phyloP scores from a whole-genome alignment of 805 yeast species.

The Lachancea cidri region DNA sequence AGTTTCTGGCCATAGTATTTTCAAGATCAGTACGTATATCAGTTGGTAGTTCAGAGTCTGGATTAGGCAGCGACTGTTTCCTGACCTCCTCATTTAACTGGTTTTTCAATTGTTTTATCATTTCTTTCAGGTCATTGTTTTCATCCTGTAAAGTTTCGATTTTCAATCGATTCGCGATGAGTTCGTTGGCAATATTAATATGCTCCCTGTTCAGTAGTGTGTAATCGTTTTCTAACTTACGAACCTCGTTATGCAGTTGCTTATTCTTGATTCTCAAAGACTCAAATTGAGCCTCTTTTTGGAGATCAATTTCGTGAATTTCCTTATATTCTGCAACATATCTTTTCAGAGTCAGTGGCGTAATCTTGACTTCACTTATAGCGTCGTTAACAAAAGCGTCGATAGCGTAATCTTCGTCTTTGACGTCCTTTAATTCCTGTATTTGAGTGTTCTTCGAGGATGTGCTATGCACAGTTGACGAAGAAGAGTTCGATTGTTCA shows the following conservation, averaged over 20 bases:
- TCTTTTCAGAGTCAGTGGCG: conserved; percentile 66
- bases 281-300: conserved; percentile 56
- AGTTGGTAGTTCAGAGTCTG: conserved; percentile 36
- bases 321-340: conserved; percentile 72
- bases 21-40: conserved; percentile 48
- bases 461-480: neutral
- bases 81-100: conserved; percentile 33
- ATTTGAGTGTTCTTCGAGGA: neutral
- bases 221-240: conserved; percentile 65
- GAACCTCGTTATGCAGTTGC: conserved; percentile 63
- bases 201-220: conserved; percentile 75
- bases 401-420: conserved; percentile 47
- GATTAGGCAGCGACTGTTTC: conserved; percentile 27
- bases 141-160: conserved; percentile 75
- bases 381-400: conserved; percentile 77
- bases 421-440: conserved; percentile 10
- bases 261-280: conserved; percentile 66
- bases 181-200: conserved; percentile 76
- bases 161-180: conserved; percentile 73
- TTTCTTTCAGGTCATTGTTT: conserved; percentile 51
- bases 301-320: conserved; percentile 61
- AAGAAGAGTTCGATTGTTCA: neutral
- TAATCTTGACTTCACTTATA: conserved; percentile 54
- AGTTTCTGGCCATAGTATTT: conserved; percentile 54
- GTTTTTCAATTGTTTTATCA: conserved; percentile 44